Evolutionary conservation across 2,329 filamentous ascomycete genomes (phyloP).

Genomic region (Thelonectria rubi): DNA sequence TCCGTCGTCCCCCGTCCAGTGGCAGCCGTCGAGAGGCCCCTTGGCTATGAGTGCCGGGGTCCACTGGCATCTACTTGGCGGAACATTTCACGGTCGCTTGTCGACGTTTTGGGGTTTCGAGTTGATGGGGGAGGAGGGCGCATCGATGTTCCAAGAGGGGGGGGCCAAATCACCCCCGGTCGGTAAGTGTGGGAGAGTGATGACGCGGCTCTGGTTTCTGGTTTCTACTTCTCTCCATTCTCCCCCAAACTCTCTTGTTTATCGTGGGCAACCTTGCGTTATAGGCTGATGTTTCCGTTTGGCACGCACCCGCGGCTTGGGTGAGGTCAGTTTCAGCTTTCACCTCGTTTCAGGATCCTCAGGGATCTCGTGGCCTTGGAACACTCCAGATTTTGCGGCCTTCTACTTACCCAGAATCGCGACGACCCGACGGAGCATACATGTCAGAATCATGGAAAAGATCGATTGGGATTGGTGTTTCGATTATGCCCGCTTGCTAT

Average conservation of each 20-base stretch:
- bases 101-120: constrained; percentile 35
- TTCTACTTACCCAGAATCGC: not conserved
- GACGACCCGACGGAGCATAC: no score
- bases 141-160: constrained; percentile 9
- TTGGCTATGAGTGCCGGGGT: constrained; percentile 33
- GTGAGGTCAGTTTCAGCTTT: constrained; percentile 35
- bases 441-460: not conserved
- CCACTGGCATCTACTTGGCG: constrained; percentile 35
- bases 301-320: constrained; percentile 18
- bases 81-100: constrained; percentile 32
- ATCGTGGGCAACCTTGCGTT: constrained; percentile 11
- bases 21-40: constrained; percentile 15
- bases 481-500: constrained; percentile 4
- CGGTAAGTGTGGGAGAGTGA: constrained; percentile 23
- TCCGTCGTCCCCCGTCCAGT: constrained; percentile 14
- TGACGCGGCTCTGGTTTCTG: constrained; percentile 35
- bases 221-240: no score
- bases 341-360: constrained; percentile 34
- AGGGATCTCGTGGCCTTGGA: constrained; percentile 26
- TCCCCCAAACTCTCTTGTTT: constrained; percentile 28
- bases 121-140: constrained; percentile 24
- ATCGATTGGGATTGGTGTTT: constrained; percentile 14
- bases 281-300: constrained; percentile 35
- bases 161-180: no score
- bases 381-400: constrained; percentile 10